phyloP scores from a whole-genome alignment of 2,329 filamentous ascomycete species.

The Fusarium sterilihyphosum region DNA sequence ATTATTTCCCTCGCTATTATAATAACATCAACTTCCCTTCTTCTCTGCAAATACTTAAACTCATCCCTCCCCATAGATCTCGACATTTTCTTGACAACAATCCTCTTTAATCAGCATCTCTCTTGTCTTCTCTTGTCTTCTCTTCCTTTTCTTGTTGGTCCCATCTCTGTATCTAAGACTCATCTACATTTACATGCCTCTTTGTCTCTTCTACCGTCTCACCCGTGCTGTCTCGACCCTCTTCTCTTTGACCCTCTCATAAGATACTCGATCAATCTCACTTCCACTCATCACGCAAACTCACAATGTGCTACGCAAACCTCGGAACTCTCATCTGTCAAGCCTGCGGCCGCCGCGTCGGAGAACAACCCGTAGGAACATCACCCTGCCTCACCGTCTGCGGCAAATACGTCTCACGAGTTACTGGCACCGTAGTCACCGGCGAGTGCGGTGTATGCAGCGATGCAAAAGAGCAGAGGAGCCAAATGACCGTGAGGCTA shows the following conservation, averaged over 20 bases:
- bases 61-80: background rate
- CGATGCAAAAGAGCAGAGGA: constrained; percentile 35
- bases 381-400: constrained; percentile 38
- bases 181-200: constrained; percentile 23
- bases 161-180: constrained; percentile 19
- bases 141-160: background rate
- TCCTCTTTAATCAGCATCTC: background rate
- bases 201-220: constrained; percentile 13
- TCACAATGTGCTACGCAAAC: constrained; percentile 39
- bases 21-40: background rate
- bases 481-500: constrained; percentile 31
- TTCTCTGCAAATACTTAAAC: constrained; percentile 12
- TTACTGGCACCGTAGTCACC: constrained; percentile 36
- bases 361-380: constrained; percentile 38
- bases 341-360: constrained; percentile 37
- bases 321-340: constrained; percentile 39
- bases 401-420: constrained; percentile 43
- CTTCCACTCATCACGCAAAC: background rate
- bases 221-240: background rate
- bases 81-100: background rate
- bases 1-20: constrained; percentile 2
- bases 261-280: background rate
- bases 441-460: constrained; percentile 42
- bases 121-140: background rate
- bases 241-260: background rate